These are phyloP conservation scores for Aspergillus luchuensis DNA, from an alignment of 2,329 filamentous ascomycete species.

Conservation along the genomic window DNA sequence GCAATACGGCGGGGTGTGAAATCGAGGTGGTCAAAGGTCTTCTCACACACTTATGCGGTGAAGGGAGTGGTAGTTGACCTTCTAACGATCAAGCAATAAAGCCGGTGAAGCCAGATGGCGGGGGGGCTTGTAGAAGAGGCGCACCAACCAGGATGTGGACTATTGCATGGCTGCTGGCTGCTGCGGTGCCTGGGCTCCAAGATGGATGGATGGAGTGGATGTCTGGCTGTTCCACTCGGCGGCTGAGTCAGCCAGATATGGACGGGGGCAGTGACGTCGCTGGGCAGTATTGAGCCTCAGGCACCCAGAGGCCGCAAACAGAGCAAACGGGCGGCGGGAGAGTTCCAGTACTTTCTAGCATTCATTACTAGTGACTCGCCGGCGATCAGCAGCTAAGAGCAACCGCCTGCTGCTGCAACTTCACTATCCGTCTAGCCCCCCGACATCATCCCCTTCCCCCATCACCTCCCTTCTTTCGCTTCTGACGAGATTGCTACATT, in stretches of 20 bases:
- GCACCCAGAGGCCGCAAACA: conserved; percentile 31
- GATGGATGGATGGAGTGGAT: neutral
- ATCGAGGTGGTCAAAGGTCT: neutral
- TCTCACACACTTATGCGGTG: neutral
- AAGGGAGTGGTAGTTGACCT: neutral
- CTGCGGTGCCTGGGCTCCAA: neutral
- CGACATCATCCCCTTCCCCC: conserved; percentile 12
- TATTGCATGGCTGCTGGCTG: conserved; percentile 4
- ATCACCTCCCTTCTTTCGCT: conserved; percentile 12
- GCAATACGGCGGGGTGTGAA: conserved; percentile 1
- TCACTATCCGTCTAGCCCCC: conserved; percentile 17
- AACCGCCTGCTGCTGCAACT: conserved; percentile 20
- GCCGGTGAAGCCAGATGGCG: neutral
- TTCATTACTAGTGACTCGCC: neutral
- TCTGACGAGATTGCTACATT: conserved; percentile 6
- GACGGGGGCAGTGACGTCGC: conserved; percentile 13
- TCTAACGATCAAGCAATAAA: too few species aligned
- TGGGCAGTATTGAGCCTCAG: conserved; percentile 21
- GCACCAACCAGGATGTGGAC: neutral
- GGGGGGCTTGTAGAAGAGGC: neutral
- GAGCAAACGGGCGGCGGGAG: conserved; percentile 32
- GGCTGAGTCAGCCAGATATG: neutral
- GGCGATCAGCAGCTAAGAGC: conserved; percentile 29
- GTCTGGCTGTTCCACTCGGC: conserved; percentile 1
- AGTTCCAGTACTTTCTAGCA: conserved; percentile 48